A percentile compares a stretch with the other conserved stretches of the same genome.
Conservation (phyloP, 2,329 filamentous ascomycete species). For the Botrytis tulipae region DNA sequence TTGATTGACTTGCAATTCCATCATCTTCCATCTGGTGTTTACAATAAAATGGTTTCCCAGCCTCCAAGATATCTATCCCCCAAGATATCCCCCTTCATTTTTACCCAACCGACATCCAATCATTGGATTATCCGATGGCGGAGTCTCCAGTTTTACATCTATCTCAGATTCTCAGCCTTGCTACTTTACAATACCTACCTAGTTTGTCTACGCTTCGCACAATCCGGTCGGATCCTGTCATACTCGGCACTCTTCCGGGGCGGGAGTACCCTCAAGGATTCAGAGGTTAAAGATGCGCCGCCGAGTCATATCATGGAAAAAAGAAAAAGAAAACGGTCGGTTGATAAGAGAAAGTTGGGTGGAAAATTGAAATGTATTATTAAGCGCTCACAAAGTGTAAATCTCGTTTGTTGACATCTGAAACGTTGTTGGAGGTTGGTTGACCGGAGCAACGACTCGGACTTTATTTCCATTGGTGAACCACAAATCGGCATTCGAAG, state of each 20-base stretch:
- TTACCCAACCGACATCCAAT: constrained; percentile 12
- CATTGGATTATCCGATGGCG: constrained; percentile 14
- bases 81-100: background rate
- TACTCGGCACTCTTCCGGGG: constrained; percentile 3
- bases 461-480: constrained; percentile 2
- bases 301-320: background rate
- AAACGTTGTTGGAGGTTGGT: background rate
- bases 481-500: background rate
- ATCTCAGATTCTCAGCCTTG: constrained; percentile 8
- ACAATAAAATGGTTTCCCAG: constrained; percentile 2
- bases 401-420: constrained; percentile 9
- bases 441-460: background rate
- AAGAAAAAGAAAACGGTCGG: background rate
- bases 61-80: constrained; percentile 9
- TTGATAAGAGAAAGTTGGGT: background rate
- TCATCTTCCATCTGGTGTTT: background rate
- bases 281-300: background rate
- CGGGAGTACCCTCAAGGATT: constrained; percentile 9
- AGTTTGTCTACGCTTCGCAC: background rate
- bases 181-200: background rate
- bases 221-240: background rate
- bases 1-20: background rate
- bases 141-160: constrained; percentile 3
- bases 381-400: background rate
- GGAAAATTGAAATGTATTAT: background rate